Base-by-base conservation (phyloP, 495 filamentous ascomycete species). In the Letharia lupina region DNA sequence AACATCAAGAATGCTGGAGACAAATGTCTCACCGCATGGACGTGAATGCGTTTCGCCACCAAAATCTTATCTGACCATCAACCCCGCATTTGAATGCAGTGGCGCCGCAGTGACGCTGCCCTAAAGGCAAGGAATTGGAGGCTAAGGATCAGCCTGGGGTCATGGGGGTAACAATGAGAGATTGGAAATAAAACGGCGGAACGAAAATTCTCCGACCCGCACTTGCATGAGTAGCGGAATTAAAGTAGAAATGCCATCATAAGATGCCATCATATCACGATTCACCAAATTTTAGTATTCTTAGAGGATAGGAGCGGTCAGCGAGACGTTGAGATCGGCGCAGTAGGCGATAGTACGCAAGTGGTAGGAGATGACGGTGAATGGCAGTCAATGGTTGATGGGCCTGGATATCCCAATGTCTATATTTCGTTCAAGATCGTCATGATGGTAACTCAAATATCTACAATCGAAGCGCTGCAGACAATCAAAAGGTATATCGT, bases 121-220 rank as follows among this genome's bases (percentile, higher is more conserved):
- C 59, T 60, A 60, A 42, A 60, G 39, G 37, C 57, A 40, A 60
- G 8, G 37, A 41, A 41, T n/a, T n/a, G n/a, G 35, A 28, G n/a
- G 58, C n/a, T 23, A 54, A 47, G 45, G 4, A 47, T 20, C 45
- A 47, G 45, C 45, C 45, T 47, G 45, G 28, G 28, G 50, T 9
- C 18, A n/a, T 50, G 20, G 47, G 47, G n/a, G n/a, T 10, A 39
- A 50, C 9, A 47, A 6, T 12, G n/a, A 12, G 47, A 28, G 35
- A 23, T 60, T 39, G 33, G 11, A 41, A 3, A 40, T 7, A 60
- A 28, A 28, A 28, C 23, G 39, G 58, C 39, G n/a, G 18, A 42
- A 44, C 18, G 39, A 60, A 37, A 44, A 61, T 62, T 61, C 60
- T 47, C 60, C 60, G 60, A 62, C 13, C 60, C 60, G 60, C 60